Percentiles rank a stretch among this genome's conserved stretches.
phyloP scores from a whole-genome alignment of 1,284 basidiomycete species.

The Sporisorium exsertum region DNA sequence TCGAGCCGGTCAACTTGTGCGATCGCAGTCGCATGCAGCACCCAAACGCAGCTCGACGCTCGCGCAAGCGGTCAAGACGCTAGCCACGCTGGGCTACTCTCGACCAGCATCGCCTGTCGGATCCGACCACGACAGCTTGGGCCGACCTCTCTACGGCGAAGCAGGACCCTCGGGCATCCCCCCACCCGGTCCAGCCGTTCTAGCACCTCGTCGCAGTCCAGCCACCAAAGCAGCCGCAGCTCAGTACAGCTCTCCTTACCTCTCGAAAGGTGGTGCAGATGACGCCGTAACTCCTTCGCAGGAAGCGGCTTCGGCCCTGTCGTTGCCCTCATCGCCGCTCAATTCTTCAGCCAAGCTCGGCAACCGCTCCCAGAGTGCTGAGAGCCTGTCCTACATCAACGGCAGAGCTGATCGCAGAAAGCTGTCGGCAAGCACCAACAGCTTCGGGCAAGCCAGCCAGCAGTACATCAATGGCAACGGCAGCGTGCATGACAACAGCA shows the following conservation, averaged over 20 bases:
- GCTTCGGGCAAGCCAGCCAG: background rate
- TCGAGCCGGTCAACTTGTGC: constrained; percentile 23
- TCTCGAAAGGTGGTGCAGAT: constrained; percentile 8
- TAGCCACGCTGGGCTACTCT: constrained; percentile 63
- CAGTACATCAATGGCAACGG: constrained; percentile 26
- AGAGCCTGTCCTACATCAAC: constrained; percentile 50
- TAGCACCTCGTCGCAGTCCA: constrained; percentile 39
- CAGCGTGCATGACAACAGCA: constrained; percentile 12
- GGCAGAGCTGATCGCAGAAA: constrained; percentile 34
- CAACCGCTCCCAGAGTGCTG: constrained; percentile 57
- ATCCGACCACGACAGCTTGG: constrained; percentile 40
- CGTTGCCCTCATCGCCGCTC: constrained; percentile 43
- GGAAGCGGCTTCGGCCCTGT: constrained; percentile 20
- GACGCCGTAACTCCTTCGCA: constrained; percentile 22
- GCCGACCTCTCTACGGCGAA: constrained; percentile 41
- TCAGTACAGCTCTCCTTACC: constrained; percentile 51
- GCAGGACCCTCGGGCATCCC: constrained; percentile 45
- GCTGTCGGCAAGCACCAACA: constrained; percentile 18
- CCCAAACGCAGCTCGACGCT: constrained; percentile 50
- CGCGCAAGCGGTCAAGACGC: constrained; percentile 60
- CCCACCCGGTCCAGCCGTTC: constrained; percentile 45
- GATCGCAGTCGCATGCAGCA: constrained; percentile 71
- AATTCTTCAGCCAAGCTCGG: constrained; percentile 32
- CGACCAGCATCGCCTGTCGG: constrained; percentile 54
- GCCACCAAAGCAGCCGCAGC: constrained; percentile 36